Evolutionary conservation across 768 basidiomycete genomes (phyloP).

Genomic region (Auricularia heimuer): DNA sequence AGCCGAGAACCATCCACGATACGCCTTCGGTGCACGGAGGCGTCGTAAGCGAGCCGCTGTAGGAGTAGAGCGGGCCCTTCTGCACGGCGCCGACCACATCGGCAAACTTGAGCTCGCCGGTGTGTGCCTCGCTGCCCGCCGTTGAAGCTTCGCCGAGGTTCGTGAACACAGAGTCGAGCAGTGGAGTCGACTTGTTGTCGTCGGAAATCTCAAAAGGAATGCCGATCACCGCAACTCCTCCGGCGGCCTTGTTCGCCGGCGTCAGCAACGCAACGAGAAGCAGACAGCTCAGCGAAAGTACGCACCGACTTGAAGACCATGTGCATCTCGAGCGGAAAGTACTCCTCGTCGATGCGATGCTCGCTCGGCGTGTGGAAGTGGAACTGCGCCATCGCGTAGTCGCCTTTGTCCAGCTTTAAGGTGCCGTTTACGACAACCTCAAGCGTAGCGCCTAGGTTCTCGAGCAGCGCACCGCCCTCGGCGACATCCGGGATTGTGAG

Average conservation of each 20-base stretch:
- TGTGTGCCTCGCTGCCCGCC: neutral
- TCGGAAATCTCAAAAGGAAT: neutral
- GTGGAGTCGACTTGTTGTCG: neutral
- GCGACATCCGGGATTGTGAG: neutral
- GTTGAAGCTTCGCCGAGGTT: neutral
- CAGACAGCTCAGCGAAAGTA: neutral
- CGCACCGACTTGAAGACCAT: neutral
- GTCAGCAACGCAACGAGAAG: neutral
- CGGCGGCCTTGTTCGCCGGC: neutral
- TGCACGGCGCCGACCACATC: neutral
- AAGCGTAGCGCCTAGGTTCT: neutral
- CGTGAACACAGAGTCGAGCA: neutral
- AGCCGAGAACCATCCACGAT: neutral
- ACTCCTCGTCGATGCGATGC: neutral
- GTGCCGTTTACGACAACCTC: neutral
- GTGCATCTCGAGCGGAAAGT: neutral
- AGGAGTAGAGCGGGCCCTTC: neutral
- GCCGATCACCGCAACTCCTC: neutral
- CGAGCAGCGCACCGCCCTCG: neutral
- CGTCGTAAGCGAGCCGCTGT: neutral
- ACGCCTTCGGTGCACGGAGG: neutral
- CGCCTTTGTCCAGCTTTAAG: neutral
- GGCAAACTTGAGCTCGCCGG: neutral
- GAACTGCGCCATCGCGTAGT: neutral
- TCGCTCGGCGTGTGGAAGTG: neutral